Conservation (phyloP, 768 basidiomycete species). For the Infundibulicybe gibba region DNA sequence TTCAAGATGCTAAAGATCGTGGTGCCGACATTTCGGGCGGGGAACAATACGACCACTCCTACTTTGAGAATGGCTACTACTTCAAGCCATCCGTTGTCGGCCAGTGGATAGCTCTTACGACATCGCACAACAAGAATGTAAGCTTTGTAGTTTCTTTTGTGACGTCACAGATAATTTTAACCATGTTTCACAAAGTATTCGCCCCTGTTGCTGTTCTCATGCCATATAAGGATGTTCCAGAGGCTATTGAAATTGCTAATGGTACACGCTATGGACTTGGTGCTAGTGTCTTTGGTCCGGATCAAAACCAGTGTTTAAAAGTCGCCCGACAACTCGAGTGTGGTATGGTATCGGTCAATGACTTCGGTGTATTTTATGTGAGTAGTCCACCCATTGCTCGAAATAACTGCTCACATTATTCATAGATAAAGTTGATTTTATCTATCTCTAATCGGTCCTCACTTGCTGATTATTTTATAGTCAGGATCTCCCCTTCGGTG, state of each 20-base stretch:
- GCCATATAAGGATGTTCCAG: constrained; percentile 77
- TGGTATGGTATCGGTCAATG: constrained; percentile 97
- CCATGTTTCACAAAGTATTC: constrained; percentile 56
- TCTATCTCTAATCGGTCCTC: constrained; percentile 6
- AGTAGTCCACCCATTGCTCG: constrained; percentile 20
- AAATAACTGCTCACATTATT: constrained; percentile 10
- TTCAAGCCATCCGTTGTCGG: constrained; percentile 88
- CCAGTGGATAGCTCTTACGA: constrained; percentile 65
- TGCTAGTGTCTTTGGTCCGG: constrained; percentile 90
- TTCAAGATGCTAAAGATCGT: constrained; percentile 59
- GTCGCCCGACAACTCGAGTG: constrained; percentile 84
- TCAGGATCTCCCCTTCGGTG: constrained; percentile 96
- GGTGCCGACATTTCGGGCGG: constrained; percentile 75
- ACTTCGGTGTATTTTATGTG: constrained; percentile 88
- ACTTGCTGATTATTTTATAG: constrained; percentile 18
- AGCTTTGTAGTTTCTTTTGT: constrained; percentile 25
- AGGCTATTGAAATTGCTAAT: constrained; percentile 88
- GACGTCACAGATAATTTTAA: neutral
- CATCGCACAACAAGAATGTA: constrained; percentile 79
- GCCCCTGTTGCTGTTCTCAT: constrained; percentile 89
- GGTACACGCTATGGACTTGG: constrained; percentile 87
- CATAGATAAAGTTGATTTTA: constrained; percentile 60
- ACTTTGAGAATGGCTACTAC: constrained; percentile 71
- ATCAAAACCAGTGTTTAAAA: constrained; percentile 70
- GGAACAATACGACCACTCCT: constrained; percentile 56